Evolutionary conservation across 139 green algal genomes (phyloP).

Genomic region (Asterochloris erici): DNA sequence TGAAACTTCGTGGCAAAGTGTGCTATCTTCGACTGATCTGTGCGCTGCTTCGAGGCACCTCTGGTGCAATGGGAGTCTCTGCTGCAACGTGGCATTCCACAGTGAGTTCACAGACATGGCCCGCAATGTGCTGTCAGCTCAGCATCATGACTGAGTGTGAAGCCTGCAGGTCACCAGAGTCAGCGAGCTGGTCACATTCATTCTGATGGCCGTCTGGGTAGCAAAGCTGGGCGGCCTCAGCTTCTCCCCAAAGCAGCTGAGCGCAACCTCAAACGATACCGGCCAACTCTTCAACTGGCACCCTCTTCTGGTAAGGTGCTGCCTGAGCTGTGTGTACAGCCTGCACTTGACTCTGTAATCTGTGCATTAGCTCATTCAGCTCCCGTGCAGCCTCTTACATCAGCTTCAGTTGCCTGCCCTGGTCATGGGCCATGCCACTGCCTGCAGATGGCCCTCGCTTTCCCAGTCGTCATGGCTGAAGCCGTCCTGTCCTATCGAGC

Average conservation of each 20-base stretch:
- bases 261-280: conserved; percentile 37
- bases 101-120: too few species aligned
- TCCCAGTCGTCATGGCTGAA: conserved; percentile 69
- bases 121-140: too few species aligned
- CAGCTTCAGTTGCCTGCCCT: background rate
- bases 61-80: too few species aligned
- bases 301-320: conserved; percentile 31
- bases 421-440: background rate
- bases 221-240: conserved; percentile 19
- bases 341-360: too few species aligned
- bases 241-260: background rate
- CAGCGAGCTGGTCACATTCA: conserved; percentile 13
- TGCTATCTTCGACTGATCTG: too few species aligned
- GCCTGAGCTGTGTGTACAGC: too few species aligned
- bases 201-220: conserved; percentile 22
- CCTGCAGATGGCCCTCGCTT: conserved; percentile 53
- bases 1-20: too few species aligned
- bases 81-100: too few species aligned
- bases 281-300: conserved; percentile 76
- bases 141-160: too few species aligned
- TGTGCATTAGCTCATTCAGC: too few species aligned
- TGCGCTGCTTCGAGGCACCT: too few species aligned
- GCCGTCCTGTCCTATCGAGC: conserved; percentile 61
- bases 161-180: background rate
- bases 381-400: conserved; percentile 3